Conservation (phyloP, 768 basidiomycete genomes). For the Leccinellum albellum region DNA sequence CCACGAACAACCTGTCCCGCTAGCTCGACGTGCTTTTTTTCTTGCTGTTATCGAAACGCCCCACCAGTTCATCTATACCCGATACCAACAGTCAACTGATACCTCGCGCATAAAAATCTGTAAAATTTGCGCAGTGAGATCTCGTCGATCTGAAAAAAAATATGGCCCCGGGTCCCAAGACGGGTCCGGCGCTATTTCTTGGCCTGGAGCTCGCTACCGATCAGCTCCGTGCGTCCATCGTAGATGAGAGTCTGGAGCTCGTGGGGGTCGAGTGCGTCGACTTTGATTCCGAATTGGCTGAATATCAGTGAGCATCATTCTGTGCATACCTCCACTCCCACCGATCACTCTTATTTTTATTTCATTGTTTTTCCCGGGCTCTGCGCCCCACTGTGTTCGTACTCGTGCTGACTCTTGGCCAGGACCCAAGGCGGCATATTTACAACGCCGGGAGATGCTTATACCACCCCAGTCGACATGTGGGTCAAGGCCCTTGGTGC, state of each 20-base stretch:
- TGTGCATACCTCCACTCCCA: not conserved
- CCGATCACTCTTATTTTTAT: not conserved
- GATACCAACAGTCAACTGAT: slow-evolving; percentile 27
- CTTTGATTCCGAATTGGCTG: slow-evolving; percentile 74
- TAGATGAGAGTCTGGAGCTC: slow-evolving; percentile 79
- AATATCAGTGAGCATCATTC: slow-evolving; percentile 66
- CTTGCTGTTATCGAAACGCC: slow-evolving; percentile 9
- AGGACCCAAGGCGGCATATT: slow-evolving; percentile 87
- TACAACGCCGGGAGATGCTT: slow-evolving; percentile 81
- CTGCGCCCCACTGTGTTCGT: slow-evolving; percentile 3
- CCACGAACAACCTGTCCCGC: slow-evolving; percentile 9
- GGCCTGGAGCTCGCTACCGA: slow-evolving; percentile 84
- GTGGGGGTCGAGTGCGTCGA: slow-evolving; percentile 80
- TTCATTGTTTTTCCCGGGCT: not conserved
- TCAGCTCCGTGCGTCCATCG: slow-evolving; percentile 77
- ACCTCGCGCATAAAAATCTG: slow-evolving; percentile 7
- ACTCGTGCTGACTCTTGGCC: slow-evolving; percentile 19
- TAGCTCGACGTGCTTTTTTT: slow-evolving; percentile 4
- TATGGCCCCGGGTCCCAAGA: slow-evolving; percentile 38
- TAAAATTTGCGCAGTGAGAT: slow-evolving; percentile 1
- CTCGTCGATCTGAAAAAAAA: slow-evolving; percentile 11
- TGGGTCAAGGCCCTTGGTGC: slow-evolving; percentile 84
- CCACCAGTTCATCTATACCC: slow-evolving; percentile 23
- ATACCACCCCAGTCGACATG: slow-evolving; percentile 87
- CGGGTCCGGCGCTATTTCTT: slow-evolving; percentile 61